phyloP scores from a whole-genome alignment of 2,329 filamentous ascomycete genomes.

The Colletotrichum gloeosporioides region DNA sequence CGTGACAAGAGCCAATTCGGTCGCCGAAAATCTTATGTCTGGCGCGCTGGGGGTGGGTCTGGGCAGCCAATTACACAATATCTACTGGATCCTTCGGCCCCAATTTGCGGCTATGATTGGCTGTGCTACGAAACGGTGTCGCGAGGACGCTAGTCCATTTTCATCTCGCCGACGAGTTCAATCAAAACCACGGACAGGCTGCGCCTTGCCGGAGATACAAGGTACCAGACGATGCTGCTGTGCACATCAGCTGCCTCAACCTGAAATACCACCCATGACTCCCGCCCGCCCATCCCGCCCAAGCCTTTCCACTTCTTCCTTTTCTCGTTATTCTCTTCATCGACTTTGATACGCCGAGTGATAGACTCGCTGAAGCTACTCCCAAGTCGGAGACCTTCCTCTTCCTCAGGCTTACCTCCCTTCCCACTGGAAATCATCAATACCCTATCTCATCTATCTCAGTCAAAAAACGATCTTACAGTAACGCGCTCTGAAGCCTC shows the following conservation, averaged over 20 bases:
- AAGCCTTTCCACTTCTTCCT: background rate
- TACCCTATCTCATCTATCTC: background rate
- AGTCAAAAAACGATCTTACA: background rate
- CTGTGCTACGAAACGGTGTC: background rate
- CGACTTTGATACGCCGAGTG: background rate
- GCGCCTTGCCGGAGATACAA: constrained; percentile 22
- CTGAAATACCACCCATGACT: constrained; percentile 30
- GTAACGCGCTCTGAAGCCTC: background rate
- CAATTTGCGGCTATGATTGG: constrained; percentile 31
- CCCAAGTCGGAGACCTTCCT: constrained; percentile 3
- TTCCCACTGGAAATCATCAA: background rate
- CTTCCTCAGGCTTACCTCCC: background rate
- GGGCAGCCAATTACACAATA: constrained; percentile 29
- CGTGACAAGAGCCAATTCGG: constrained; percentile 25
- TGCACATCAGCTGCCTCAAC: constrained; percentile 14
- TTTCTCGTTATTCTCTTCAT: background rate
- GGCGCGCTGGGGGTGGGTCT: constrained; percentile 31
- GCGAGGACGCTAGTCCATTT: constrained; percentile 37
- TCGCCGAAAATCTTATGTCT: constrained; percentile 39
- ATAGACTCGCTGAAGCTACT: background rate
- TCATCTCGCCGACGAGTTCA: constrained; percentile 45
- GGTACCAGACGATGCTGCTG: background rate
- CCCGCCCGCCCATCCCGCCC: constrained; percentile 10
- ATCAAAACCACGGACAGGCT: constrained; percentile 18
- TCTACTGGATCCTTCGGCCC: background rate